These are phyloP conservation scores for Alopecurus myosuroides DNA, from an alignment of 176 grass and related monocot species.

Conservation along the genomic window DNA sequence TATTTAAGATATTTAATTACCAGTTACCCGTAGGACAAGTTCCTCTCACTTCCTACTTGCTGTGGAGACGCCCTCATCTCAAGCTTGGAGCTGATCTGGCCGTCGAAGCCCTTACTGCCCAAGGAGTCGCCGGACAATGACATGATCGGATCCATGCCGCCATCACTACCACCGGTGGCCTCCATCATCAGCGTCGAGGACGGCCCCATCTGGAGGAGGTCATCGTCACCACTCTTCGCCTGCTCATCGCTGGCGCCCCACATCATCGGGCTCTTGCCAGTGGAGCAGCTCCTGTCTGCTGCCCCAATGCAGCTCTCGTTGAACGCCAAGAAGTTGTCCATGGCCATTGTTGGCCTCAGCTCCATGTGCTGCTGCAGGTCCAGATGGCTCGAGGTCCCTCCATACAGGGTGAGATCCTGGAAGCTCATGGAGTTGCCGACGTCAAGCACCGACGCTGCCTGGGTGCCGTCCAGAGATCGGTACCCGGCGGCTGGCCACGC, in stretches of 20 bases:
- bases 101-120: conserved; percentile 51
- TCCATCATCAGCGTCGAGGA: conserved; percentile 7
- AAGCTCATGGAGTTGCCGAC: conserved; percentile 53
- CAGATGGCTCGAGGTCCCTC: conserved; percentile 38
- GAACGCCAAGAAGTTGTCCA: conserved; percentile 49
- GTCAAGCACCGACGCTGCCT: conserved; percentile 21
- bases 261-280: conserved; percentile 58
- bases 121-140: conserved; percentile 37
- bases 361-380: conserved; percentile 76
- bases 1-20: neutral
- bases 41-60: conserved; percentile 57
- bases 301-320: conserved; percentile 32
- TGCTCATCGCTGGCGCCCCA: conserved; percentile 54
- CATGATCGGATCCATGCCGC: conserved; percentile 58
- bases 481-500: conserved; percentile 38
- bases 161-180: neutral
- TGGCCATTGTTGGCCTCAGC: conserved; percentile 43
- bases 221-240: conserved; percentile 34
- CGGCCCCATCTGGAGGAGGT: conserved; percentile 46
- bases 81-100: conserved; percentile 44
- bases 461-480: conserved; percentile 50
- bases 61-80: conserved; percentile 54
- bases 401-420: conserved; percentile 72
- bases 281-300: conserved; percentile 37
- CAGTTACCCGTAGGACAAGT: conserved; percentile 60